Evolutionary conservation across 2,329 filamentous ascomycete genomes (phyloP).

Genomic region (Aspergillus ruber): DNA sequence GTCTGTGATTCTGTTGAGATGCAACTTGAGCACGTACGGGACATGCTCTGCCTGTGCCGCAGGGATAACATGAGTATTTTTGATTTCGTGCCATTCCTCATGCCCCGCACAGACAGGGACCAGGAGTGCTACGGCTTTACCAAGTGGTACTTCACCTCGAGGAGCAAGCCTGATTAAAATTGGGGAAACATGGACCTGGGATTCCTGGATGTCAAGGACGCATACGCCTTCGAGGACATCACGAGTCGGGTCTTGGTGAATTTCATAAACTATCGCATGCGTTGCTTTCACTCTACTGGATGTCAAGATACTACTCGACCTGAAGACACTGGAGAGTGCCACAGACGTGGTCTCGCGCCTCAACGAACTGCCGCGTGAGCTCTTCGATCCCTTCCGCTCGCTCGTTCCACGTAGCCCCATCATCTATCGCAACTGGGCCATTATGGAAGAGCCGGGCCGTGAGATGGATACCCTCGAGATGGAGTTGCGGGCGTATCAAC

Average conservation of each 20-base stretch:
- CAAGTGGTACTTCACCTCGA: conserved; percentile 40
- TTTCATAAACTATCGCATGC: conserved; percentile 8
- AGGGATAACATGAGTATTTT: conserved; percentile 43
- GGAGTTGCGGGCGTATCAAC: no score
- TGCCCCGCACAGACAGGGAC: conserved; percentile 44
- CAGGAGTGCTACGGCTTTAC: conserved; percentile 48
- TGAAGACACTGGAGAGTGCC: conserved; percentile 21
- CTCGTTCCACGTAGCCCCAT: conserved; percentile 16
- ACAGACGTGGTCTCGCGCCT: conserved; percentile 2
- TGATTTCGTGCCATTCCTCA: conserved; percentile 34
- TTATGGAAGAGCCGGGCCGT: no score
- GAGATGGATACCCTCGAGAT: no score
- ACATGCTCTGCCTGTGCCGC: conserved; percentile 42
- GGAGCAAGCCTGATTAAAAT: conserved; percentile 25
- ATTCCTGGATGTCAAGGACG: conserved; percentile 15
- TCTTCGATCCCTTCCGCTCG: conserved; percentile 19
- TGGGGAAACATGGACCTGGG: conserved; percentile 11
- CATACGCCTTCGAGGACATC: conserved; percentile 37
- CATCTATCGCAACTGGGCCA: conserved; percentile 11
- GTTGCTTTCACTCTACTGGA: conserved; percentile 31
- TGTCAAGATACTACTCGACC: conserved; percentile 28
- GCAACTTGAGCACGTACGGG: conserved; percentile 35
- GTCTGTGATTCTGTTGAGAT: conserved; percentile 30
- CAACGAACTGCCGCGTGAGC: conserved; percentile 19
- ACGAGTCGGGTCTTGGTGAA: conserved; percentile 7